These are phyloP conservation scores for Ascosphaera acerosa DNA, from an alignment of 2,329 filamentous ascomycete genomes.

Conservation along the genomic window DNA sequence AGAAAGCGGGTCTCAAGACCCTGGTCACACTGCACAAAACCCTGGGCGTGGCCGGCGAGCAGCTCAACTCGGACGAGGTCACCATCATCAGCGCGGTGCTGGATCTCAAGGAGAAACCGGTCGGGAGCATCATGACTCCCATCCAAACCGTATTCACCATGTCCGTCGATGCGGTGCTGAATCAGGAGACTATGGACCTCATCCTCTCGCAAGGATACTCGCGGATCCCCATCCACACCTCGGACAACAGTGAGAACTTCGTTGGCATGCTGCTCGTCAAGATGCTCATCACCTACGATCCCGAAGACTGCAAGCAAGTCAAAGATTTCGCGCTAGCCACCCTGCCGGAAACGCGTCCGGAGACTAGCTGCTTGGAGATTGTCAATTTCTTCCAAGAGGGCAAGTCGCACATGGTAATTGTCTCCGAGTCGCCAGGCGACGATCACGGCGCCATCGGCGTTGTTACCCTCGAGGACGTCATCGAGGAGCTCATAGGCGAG, in stretches of 20 bases:
- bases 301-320: constrained; percentile 69
- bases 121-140: constrained; percentile 92
- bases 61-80: constrained; percentile 89
- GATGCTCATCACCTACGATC: constrained; percentile 95
- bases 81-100: constrained; percentile 95
- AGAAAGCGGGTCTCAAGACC: constrained; percentile 92
- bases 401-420: constrained; percentile 99
- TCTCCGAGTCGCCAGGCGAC: constrained; percentile 75
- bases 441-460: constrained; percentile 77
- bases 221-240: constrained; percentile 76
- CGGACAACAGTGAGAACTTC: constrained; percentile 65
- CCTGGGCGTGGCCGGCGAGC: constrained; percentile 57
- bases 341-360: constrained; percentile 76
- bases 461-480: constrained; percentile 90
- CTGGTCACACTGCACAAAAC: constrained; percentile 73
- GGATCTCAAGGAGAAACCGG: constrained; percentile 86
- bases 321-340: constrained; percentile 82
- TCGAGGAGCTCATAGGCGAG: constrained; percentile 96
- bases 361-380: constrained; percentile 92
- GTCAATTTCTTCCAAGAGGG: constrained; percentile 99
- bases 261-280: constrained; percentile 96
- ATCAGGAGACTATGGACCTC: constrained; percentile 81
- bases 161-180: constrained; percentile 78
- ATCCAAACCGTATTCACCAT: constrained; percentile 95
- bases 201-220: constrained; percentile 90